Conservation (phyloP, 805 yeast species). For the Komagataella populi region DNA sequence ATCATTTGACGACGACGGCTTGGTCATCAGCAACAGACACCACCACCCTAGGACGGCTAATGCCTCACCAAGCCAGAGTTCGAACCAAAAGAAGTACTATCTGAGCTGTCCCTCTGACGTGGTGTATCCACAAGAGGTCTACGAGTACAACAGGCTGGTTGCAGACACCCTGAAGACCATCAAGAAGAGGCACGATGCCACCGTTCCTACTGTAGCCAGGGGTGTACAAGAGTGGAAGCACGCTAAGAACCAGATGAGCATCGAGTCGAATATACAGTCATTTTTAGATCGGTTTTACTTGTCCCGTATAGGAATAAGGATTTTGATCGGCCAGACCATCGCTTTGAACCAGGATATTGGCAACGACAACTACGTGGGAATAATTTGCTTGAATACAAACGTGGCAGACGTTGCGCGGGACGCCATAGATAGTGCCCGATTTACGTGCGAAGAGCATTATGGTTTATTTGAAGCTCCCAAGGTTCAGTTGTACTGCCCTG, state of each 20-base stretch:
- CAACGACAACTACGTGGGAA: conserved; percentile 66
- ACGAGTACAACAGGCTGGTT: conserved; percentile 55
- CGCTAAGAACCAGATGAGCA: conserved; percentile 26
- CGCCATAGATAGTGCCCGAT: conserved; percentile 82
- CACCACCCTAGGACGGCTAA: background rate
- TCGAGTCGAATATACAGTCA: conserved; percentile 63
- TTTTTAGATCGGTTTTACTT: conserved; percentile 80
- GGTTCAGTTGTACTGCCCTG: conserved; percentile 65
- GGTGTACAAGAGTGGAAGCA: conserved; percentile 88
- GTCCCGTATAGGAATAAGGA: conserved; percentile 84
- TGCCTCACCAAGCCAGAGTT: background rate
- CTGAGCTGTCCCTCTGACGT: conserved; percentile 38
- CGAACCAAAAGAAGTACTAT: conserved; percentile 23
- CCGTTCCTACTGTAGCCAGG: conserved; percentile 83
- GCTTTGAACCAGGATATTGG: conserved; percentile 50
- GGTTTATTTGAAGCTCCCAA: conserved; percentile 80
- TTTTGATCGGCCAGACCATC: conserved; percentile 90
- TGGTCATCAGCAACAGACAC: conserved; percentile 11
- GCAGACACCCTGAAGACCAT: conserved; percentile 54
- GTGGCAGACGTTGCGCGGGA: conserved; percentile 74
- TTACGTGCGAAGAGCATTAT: conserved; percentile 84
- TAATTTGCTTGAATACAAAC: conserved; percentile 75
- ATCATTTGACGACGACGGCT: conserved; percentile 35
- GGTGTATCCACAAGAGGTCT: conserved; percentile 63
- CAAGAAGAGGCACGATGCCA: conserved; percentile 81